Evolutionary conservation across 345 rosid species (phyloP).

Genomic region (Brassica carinata): DNA sequence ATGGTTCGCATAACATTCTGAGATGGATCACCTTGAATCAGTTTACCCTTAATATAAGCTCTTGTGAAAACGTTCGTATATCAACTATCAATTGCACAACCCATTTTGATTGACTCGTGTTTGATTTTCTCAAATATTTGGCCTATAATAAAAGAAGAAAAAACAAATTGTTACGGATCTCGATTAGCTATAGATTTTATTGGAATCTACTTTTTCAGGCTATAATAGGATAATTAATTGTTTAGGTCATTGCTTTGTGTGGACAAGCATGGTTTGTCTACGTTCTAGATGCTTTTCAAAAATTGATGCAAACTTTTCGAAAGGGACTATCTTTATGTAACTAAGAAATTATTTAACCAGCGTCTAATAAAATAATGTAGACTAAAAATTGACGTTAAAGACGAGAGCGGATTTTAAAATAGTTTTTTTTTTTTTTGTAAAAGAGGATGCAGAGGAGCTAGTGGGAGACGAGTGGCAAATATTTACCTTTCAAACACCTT

Average conservation of each 20-base stretch:
- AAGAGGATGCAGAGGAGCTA: constrained; percentile 18
- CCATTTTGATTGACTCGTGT: not conserved
- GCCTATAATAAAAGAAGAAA: not conserved
- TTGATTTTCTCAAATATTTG: not conserved
- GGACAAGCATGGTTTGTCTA: constrained; percentile 39
- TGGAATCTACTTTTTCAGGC: constrained; percentile 30
- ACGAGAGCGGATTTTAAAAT: constrained; percentile 5
- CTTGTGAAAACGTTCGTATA: not conserved
- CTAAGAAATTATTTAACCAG: constrained; percentile 3
- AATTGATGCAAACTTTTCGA: constrained; percentile 37
- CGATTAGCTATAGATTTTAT: constrained; percentile 19
- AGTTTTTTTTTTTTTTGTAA: not conserved
- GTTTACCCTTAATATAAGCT: not conserved
- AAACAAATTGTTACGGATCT: constrained; percentile 22
- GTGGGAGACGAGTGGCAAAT: constrained; percentile 43
- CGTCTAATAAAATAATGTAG: not conserved
- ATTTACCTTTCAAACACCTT: constrained; percentile 22
- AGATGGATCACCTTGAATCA: not conserved
- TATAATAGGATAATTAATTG: constrained; percentile 15
- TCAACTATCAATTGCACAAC: not conserved
- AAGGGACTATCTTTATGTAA: constrained; percentile 35
- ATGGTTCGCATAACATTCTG: too few species aligned
- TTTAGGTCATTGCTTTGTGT: constrained; percentile 33
- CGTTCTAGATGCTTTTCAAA: constrained; percentile 39
- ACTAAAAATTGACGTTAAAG: constrained; percentile 29